Conservation (phyloP, 2,329 filamentous ascomycete species). For the Aureobasidium sp. region DNA sequence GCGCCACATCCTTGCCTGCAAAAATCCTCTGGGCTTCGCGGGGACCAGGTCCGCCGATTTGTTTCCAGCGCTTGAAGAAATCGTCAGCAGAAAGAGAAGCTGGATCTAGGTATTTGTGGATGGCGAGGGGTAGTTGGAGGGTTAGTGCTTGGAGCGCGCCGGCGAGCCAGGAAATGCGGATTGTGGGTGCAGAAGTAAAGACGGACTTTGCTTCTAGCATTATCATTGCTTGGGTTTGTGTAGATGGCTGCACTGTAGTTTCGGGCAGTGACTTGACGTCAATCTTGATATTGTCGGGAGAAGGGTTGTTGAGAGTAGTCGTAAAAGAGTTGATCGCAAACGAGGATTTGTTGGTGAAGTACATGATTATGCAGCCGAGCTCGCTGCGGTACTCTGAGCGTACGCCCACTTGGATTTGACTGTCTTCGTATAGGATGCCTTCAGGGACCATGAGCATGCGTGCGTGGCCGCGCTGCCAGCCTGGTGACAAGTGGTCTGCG, state of each 20-base stretch:
- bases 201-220: slow-evolving; percentile 83
- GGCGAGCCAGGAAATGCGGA: slow-evolving; percentile 88
- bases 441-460: slow-evolving; percentile 70
- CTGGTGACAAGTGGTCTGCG: slow-evolving; percentile 83
- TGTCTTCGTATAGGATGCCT: slow-evolving; percentile 89
- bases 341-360: slow-evolving; percentile 91
- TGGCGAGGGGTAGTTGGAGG: slow-evolving; percentile 74
- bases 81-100: slow-evolving; percentile 81
- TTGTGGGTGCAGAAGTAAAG: slow-evolving; percentile 79
- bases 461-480: slow-evolving; percentile 88
- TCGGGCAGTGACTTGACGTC: slow-evolving; percentile 87
- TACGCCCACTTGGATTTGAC: slow-evolving; percentile 84
- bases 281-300: slow-evolving; percentile 62
- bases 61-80: slow-evolving; percentile 99
- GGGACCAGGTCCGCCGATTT: slow-evolving; percentile 73
- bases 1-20: slow-evolving; percentile 56
- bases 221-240: slow-evolving; percentile 84
- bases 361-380: slow-evolving; percentile 89
- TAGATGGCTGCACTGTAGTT: slow-evolving; percentile 62
- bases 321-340: slow-evolving; percentile 77
- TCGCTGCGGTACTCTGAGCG: slow-evolving; percentile 93
- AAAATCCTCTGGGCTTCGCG: slow-evolving; percentile 87
- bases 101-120: slow-evolving; percentile 96
- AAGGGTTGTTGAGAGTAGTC: slow-evolving; percentile 76
- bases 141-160: slow-evolving; percentile 90